These are phyloP conservation scores for Leucocoprinus sp. DNA, from an alignment of 768 basidiomycete species.

Conservation along the genomic window DNA sequence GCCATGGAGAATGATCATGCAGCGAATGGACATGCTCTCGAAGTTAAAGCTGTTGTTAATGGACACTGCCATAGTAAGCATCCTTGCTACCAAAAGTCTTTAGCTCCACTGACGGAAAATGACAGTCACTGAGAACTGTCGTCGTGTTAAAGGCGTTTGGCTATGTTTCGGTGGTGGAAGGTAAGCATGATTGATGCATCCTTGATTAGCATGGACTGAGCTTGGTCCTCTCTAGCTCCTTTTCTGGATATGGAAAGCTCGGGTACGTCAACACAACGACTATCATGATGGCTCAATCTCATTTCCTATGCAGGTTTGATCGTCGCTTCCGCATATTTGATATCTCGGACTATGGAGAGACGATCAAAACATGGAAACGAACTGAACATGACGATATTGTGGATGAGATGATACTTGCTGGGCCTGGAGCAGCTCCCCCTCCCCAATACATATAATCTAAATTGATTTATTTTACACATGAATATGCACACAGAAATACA, in stretches of 20 bases:
- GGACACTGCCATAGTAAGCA: conserved; percentile 81
- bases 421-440: conserved; percentile 10
- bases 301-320: conserved; percentile 54
- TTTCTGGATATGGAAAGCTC: conserved; percentile 72
- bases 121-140: conserved; percentile 81
- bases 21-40: conserved; percentile 37
- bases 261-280: conserved; percentile 40
- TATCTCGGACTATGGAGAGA: conserved; percentile 86
- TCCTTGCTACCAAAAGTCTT: not conserved
- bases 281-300: not conserved
- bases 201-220: not conserved
- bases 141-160: conserved; percentile 82
- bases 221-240: conserved; percentile 44
- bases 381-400: conserved; percentile 63
- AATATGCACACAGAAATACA: too few species aligned
- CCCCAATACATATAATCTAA: conserved; percentile 6
- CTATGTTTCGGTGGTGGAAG: conserved; percentile 85
- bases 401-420: conserved; percentile 52
- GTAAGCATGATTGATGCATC: conserved; percentile 28
- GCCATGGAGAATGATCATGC: conserved; percentile 65
- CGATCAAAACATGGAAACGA: conserved; percentile 79
- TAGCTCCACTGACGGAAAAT: not conserved
- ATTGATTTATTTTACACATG: not conserved
- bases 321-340: conserved; percentile 86
- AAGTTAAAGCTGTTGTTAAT: conserved; percentile 85